Evolutionary conservation across 352 stramenopile species (phyloP), one percentile per base, ranked within the genome.

Genomic region (Peronospora tabacina): DNA sequence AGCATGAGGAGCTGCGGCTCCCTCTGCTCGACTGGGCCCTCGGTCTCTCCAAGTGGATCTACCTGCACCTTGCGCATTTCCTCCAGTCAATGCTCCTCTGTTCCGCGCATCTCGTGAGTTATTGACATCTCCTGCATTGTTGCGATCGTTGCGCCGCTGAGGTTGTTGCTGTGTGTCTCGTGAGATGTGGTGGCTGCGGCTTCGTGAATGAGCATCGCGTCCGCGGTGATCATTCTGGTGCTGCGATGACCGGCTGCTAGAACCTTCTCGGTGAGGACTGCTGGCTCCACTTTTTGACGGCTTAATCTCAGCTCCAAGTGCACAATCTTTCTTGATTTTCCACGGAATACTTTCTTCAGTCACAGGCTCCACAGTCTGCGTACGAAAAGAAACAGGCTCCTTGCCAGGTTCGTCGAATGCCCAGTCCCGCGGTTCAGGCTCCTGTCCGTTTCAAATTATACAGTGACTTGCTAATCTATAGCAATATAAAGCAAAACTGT

Each of bases 381-480:
- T 91, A 28, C 79, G 82, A 61, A 94, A 94, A 22, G 80, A 79
- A 15, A 94, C 70, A 19, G 82, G 82, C 50, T 94, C 82, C 39
- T 91, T 94, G 1, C 82, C 82, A 29, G 82, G 82, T 43, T 94
- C 82, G 35, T 94, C 82, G 36, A 94, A 90, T 3, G 82, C 73
- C 81, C 81, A 94, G 59, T 94, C 82, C 3, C 82, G 74, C 34
- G 82, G 82, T 43, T 90, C 82, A 2, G 82, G 82, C 33, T 94
- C 82, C 82, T 92, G 39, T 28, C 36, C 11, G 26, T 11, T 50
- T 28, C n/a, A 61, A 40, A 20, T 9, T 8, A 17, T 9, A 44
- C 41, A 32, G 22, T 24, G 19, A 24, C 17, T 4, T 20, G 36
- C 19, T 22, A 28, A 12, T 46, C n/a, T 52, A 26, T 51, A 29